phyloP scores from a whole-genome alignment of 2,329 filamentous ascomycete genomes.

The Ceratocystis cacaofunesta region DNA sequence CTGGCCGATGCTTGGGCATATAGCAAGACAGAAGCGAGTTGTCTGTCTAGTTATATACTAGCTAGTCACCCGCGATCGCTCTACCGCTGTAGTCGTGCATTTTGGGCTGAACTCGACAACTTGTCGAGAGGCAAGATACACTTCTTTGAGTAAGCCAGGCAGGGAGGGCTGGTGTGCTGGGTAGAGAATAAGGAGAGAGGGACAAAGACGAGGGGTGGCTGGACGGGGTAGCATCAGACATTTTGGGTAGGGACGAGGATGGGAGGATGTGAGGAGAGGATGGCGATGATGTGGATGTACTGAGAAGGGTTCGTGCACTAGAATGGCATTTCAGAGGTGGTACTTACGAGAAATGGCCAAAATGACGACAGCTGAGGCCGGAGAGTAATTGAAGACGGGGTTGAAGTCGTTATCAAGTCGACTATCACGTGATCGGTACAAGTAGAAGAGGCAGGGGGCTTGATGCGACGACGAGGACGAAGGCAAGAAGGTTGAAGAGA shows the following conservation, averaged over 20 bases:
- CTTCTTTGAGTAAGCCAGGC: not conserved
- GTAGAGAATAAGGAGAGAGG: not conserved
- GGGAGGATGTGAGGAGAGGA: not conserved
- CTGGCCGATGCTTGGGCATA: not conserved
- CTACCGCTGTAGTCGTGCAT: not conserved
- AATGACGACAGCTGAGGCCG: not conserved
- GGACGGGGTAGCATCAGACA: not conserved
- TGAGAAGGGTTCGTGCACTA: not conserved
- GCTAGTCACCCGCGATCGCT: no score
- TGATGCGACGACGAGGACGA: constrained; percentile 16
- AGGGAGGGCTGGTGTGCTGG: not conserved
- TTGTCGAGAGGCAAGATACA: no score
- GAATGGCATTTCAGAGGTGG: not conserved
- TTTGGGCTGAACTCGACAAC: not conserved
- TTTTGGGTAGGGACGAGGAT: constrained; percentile 2
- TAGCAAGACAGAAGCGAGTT: not conserved
- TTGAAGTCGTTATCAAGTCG: not conserved
- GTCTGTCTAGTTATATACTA: no score
- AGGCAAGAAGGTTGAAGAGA: not conserved
- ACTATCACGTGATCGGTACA: not conserved
- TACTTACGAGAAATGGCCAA: not conserved
- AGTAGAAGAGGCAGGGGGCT: constrained; percentile 10
- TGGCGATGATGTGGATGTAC: not conserved
- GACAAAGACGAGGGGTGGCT: not conserved
- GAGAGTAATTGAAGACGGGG: not conserved